phyloP scores from a whole-genome alignment of 1,139 yeast species.

The Pichia sp. region DNA sequence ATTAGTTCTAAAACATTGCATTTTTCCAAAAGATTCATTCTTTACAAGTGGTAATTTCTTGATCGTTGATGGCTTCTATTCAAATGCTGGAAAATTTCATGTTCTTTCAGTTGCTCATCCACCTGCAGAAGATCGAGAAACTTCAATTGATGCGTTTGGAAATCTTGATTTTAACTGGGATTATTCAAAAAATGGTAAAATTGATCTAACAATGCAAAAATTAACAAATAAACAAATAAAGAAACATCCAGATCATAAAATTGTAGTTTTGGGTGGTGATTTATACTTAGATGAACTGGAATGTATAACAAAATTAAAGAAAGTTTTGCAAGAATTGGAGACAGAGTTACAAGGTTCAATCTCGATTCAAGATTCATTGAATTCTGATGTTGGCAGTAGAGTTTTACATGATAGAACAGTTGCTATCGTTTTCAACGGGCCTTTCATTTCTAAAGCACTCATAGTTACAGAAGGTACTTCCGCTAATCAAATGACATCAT shows the following conservation, averaged over 20 bases:
- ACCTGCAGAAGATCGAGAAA: conserved; percentile 71
- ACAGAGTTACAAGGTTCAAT: conserved; percentile 2
- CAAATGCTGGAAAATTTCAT: conserved; percentile 64
- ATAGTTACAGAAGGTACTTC: conserved; percentile 40
- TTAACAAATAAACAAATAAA: conserved; percentile 49
- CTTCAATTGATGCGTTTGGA: conserved; percentile 66
- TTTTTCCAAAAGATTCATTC: conserved; percentile 61
- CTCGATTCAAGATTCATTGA: neutral
- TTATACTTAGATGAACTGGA: conserved; percentile 63
- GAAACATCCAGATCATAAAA: conserved; percentile 40
- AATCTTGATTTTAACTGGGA: conserved; percentile 74
- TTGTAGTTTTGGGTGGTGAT: conserved; percentile 71
- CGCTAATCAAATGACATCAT: conserved; percentile 35
- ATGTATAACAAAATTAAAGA: conserved; percentile 56
- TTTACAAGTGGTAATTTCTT: conserved; percentile 77
- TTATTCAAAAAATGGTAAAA: conserved; percentile 37
- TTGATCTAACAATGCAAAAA: conserved; percentile 53
- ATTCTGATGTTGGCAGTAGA: too few relatives aligned
- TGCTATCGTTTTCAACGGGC: conserved; percentile 54
- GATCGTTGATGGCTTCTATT: conserved; percentile 79
- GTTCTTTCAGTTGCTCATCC: conserved; percentile 83
- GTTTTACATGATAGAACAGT: conserved; percentile 13
- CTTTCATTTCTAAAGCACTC: conserved; percentile 65
- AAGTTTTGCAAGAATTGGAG: conserved; percentile 36
- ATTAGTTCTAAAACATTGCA: conserved; percentile 59